These are phyloP conservation scores for Heterobasidion irregulare DNA, from an alignment of 1,284 basidiomycete species.

Conservation along the genomic window DNA sequence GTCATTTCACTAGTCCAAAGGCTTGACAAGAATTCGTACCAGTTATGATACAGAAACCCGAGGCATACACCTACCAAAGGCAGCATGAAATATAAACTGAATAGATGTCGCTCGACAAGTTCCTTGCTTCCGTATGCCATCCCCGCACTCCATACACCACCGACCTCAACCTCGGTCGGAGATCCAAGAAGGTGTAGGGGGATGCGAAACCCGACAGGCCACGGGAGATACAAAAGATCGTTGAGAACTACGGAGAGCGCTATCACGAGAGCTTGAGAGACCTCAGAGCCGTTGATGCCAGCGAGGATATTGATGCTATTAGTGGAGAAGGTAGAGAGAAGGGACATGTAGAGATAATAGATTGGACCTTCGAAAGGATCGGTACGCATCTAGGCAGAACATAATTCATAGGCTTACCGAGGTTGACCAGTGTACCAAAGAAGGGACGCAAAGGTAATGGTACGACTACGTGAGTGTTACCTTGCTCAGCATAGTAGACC, in stretches of 20 bases:
- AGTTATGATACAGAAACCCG: slow-evolving; percentile 91
- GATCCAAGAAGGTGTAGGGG: slow-evolving; percentile 64
- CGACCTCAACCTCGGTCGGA: slow-evolving; percentile 57
- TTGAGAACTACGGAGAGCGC: slow-evolving; percentile 87
- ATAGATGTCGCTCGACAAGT: slow-evolving; percentile 85
- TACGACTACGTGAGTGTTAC: slow-evolving; percentile 91
- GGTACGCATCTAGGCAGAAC: not conserved
- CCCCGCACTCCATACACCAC: slow-evolving; percentile 73
- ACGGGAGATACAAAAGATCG: slow-evolving; percentile 87
- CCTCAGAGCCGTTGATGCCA: slow-evolving; percentile 96
- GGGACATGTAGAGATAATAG: slow-evolving; percentile 95
- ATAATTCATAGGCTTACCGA: slow-evolving; percentile 49
- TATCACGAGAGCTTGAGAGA: slow-evolving; percentile 89
- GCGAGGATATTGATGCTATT: slow-evolving; percentile 99
- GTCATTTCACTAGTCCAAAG: not conserved
- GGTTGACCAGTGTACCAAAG: slow-evolving; percentile 77
- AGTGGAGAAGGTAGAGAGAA: slow-evolving; percentile 94
- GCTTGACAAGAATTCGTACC: slow-evolving; percentile 41
- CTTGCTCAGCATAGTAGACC: slow-evolving; percentile 93
- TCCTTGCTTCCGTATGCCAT: slow-evolving; percentile 82
- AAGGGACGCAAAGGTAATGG: slow-evolving; percentile 71
- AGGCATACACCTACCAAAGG: slow-evolving; percentile 87
- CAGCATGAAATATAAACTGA: slow-evolving; percentile 95
- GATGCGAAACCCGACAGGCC: slow-evolving; percentile 64
- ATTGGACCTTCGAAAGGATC: slow-evolving; percentile 59